A percentile compares a stretch with the other conserved stretches of the same genome.
Evolutionary conservation across 768 basidiomycete genomes (phyloP).

Genomic region (Scleroderma bovista): DNA sequence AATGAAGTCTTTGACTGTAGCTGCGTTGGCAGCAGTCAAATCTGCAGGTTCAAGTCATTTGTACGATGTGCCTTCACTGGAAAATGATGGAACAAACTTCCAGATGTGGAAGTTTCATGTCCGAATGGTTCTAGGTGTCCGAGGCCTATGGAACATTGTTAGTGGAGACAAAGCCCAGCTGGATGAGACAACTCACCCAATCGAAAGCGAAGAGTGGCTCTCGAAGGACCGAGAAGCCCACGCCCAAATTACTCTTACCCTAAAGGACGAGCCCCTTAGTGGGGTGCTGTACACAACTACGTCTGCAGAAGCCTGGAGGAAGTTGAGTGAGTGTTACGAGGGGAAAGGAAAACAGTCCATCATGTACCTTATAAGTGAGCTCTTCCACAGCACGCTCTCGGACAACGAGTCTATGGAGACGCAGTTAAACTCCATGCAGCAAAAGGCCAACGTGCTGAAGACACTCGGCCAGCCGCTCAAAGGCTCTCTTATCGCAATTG

Average conservation of each 20-base stretch:
- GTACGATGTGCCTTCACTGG: slow-evolving; percentile 7
- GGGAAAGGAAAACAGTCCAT: slow-evolving; percentile 19
- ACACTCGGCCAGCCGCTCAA: slow-evolving; percentile 12
- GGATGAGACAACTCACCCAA: not conserved
- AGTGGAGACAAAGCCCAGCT: not conserved
- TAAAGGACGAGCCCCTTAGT: slow-evolving; percentile 18
- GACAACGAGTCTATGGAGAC: slow-evolving; percentile 10
- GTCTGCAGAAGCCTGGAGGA: slow-evolving; percentile 16
- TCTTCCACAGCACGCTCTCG: slow-evolving; percentile 16
- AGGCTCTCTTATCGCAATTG: slow-evolving; percentile 15
- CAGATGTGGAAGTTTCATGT: slow-evolving; percentile 9
- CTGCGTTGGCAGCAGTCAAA: too few relatives aligned
- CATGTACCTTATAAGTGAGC: slow-evolving; percentile 17
- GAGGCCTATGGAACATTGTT: slow-evolving; percentile 6
- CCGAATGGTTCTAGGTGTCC: slow-evolving; percentile 15
- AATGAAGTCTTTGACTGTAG: too few relatives aligned
- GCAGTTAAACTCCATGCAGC: slow-evolving; percentile 17
- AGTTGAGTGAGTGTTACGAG: slow-evolving; percentile 13
- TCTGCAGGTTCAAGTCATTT: not conserved
- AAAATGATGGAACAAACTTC: slow-evolving; percentile 8
- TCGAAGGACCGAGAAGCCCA: slow-evolving; percentile 12
- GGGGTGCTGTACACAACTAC: slow-evolving; percentile 10
- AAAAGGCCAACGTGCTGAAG: slow-evolving; percentile 9
- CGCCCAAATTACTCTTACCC: slow-evolving; percentile 19
- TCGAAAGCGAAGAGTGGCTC: not conserved